Evolutionary conservation across 2,329 filamentous ascomycete species (phyloP).

Genomic region (Penicillium sp.): DNA sequence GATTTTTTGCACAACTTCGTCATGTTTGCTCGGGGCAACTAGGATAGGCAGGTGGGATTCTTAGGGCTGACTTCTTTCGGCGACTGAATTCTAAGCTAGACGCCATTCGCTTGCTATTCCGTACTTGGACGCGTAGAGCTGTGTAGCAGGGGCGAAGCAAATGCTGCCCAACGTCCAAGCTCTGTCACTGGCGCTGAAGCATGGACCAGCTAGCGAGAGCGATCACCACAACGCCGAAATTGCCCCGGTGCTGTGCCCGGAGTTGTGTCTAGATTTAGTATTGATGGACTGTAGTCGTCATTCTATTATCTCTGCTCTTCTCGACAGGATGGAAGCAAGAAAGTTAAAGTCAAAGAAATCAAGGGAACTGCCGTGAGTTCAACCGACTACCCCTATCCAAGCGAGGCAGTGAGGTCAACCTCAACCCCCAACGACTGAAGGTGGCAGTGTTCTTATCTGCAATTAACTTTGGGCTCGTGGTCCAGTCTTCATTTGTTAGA

Average conservation of each 20-base stretch:
- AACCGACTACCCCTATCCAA: background rate
- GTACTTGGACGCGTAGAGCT: too few relatives aligned
- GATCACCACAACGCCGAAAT: conserved; percentile 1
- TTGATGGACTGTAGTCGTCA: conserved; percentile 1
- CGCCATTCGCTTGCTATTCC: background rate
- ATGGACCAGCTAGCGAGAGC: background rate
- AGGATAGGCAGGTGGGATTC: background rate
- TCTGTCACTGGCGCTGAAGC: background rate
- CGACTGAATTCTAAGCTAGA: background rate
- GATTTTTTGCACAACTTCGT: background rate
- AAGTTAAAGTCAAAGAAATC: too few relatives aligned
- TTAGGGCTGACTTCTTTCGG: background rate
- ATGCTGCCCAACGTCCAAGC: background rate
- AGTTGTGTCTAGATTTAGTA: background rate
- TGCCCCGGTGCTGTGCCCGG: background rate
- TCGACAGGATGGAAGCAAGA: background rate
- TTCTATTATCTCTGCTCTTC: background rate
- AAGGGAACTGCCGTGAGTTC: too few relatives aligned
- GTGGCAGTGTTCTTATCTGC: conserved; percentile 5
- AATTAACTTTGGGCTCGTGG: conserved; percentile 1
- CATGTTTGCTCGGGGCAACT: background rate
- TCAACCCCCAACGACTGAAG: background rate
- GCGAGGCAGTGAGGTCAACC: background rate
- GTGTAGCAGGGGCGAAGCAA: background rate
- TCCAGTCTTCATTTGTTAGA: too few relatives aligned